Percentiles rank a stretch among this genome's conserved stretches.
These are phyloP conservation scores for Psilocybe tampanensis DNA, from an alignment of 768 basidiomycete genomes.

Conservation along the genomic window DNA sequence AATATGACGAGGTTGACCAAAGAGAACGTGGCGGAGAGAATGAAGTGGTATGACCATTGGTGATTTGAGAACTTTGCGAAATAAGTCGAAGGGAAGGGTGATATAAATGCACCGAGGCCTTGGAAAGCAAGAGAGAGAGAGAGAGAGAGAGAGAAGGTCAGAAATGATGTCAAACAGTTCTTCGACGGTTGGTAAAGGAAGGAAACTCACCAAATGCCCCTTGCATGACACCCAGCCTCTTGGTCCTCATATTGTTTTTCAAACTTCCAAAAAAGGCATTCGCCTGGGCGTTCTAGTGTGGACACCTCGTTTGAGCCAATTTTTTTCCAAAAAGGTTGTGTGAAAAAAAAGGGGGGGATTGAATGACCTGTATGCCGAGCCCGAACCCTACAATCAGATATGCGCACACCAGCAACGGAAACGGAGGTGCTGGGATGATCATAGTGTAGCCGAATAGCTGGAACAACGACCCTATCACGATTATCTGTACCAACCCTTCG, in stretches of 20 bases:
- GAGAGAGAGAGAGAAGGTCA: neutral
- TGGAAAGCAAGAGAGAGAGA: too few species aligned
- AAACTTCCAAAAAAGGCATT: slow-evolving; percentile 69
- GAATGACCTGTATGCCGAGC: slow-evolving; percentile 43
- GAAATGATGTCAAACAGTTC: neutral
- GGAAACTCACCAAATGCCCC: slow-evolving; percentile 55
- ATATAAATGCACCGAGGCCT: slow-evolving; percentile 63
- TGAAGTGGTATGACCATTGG: slow-evolving; percentile 78
- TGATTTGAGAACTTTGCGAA: slow-evolving; percentile 53
- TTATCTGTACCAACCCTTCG: slow-evolving; percentile 7
- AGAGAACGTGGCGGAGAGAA: slow-evolving; percentile 66
- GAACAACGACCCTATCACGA: slow-evolving; percentile 41
- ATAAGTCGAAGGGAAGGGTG: slow-evolving; percentile 80
- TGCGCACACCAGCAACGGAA: slow-evolving; percentile 57
- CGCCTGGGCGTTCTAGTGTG: slow-evolving; percentile 72
- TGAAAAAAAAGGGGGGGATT: neutral
- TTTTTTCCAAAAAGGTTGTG: neutral
- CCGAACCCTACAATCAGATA: slow-evolving; percentile 45
- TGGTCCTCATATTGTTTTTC: slow-evolving; percentile 53
- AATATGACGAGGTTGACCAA: slow-evolving; percentile 54
- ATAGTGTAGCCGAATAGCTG: slow-evolving; percentile 57
- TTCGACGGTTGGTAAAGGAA: neutral
- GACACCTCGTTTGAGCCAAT: too few species aligned
- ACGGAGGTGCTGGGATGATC: slow-evolving; percentile 57
- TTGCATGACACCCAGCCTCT: slow-evolving; percentile 73